These are phyloP conservation scores for Tuber brumale DNA, from an alignment of 495 filamentous ascomycete genomes.

Conservation along the genomic window DNA sequence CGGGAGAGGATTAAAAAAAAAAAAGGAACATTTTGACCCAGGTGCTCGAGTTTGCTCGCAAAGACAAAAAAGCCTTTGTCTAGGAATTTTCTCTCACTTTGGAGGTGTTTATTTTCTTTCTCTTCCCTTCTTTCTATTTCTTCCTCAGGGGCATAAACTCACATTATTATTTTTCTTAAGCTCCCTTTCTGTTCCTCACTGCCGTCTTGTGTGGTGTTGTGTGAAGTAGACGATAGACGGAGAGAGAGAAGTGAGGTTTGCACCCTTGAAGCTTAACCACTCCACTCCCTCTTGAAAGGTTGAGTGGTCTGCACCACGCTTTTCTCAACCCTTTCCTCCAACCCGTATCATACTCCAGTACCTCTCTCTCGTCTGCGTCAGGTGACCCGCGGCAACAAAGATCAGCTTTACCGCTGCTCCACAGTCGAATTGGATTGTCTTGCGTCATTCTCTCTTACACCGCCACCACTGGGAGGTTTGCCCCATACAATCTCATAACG, in stretches of 20 bases:
- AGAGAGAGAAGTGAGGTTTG: neutral
- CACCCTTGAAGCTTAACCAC: neutral
- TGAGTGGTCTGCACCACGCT: neutral
- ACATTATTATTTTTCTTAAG: neutral
- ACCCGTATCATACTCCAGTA: neutral
- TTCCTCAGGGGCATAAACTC: neutral
- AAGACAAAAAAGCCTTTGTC: neutral
- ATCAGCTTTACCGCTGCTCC: neutral
- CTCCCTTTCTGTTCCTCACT: neutral
- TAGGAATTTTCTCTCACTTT: neutral
- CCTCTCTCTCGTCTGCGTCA: neutral
- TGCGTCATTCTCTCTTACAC: neutral
- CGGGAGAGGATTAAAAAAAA: neutral
- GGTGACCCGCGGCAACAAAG: neutral
- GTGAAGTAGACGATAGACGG: neutral
- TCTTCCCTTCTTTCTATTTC: neutral
- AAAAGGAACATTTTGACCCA: neutral
- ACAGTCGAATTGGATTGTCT: neutral
- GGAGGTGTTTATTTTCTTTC: neutral
- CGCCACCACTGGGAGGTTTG: neutral
- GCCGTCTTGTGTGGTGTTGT: neutral
- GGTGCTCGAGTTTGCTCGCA: neutral
- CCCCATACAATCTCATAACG: constrained; percentile 1
- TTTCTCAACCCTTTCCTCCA: neutral
- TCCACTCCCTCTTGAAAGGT: neutral